phyloP scores from a whole-genome alignment of 495 filamentous ascomycete genomes.

The Pseudomonodictys pantanalensis region DNA sequence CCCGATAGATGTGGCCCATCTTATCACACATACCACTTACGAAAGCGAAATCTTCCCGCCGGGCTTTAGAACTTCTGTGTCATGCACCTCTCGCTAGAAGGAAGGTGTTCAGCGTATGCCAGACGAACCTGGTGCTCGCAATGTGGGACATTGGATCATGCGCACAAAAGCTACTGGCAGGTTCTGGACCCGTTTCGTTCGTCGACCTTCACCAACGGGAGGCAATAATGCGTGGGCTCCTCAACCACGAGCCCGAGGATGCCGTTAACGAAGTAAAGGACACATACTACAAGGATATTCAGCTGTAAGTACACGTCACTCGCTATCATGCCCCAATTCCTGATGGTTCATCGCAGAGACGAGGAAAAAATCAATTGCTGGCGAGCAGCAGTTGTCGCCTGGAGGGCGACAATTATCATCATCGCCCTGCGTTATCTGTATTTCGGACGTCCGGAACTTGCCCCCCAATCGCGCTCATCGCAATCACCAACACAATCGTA shows the following conservation, averaged over 20 bases:
- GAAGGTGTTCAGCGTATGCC: constrained; percentile 17
- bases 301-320: constrained; percentile 1
- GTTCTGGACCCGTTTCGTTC: neutral
- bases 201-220: constrained; percentile 19
- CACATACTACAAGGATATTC: neutral
- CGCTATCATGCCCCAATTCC: neutral
- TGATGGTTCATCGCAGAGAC: neutral
- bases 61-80: constrained; percentile 12
- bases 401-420: constrained; percentile 19
- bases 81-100: neutral
- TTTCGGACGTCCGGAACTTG: constrained; percentile 11
- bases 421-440: constrained; percentile 21
- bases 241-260: constrained; percentile 4
- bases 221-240: constrained; percentile 9
- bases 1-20: constrained; percentile 5
- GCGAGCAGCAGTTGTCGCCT: neutral
- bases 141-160: constrained; percentile 19
- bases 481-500: constrained; percentile 1
- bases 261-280: constrained; percentile 1
- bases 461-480: neutral
- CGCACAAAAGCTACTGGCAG: constrained; percentile 1
- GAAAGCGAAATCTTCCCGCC: constrained; percentile 12
- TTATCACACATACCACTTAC: constrained; percentile 15
- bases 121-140: constrained; percentile 3
- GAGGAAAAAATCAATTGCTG: no score